These are phyloP conservation scores for Eremochloa ophiuroides DNA, from an alignment of 176 grass and related monocot genomes.

Conservation along the genomic window DNA sequence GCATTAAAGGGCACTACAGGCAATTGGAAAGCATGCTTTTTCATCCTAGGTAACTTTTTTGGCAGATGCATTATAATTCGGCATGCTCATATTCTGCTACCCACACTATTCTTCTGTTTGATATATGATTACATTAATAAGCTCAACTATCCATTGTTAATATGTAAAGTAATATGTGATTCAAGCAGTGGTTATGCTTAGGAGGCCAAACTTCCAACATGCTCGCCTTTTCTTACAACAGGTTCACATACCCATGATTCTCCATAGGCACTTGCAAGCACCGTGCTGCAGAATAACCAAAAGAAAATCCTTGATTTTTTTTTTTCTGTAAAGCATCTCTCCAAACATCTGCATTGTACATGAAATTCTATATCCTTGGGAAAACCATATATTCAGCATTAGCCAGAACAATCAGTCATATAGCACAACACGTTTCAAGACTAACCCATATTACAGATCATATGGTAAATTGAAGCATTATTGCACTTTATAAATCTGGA, in stretches of 20 bases:
- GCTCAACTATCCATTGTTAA: not conserved
- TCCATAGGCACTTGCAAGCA: not conserved
- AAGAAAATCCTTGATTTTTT: not conserved
- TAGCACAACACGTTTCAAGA: not conserved
- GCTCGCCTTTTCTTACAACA: not conserved
- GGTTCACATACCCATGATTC: not conserved
- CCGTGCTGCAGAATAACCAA: not conserved
- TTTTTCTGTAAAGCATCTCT: not conserved
- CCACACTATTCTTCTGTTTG: not conserved
- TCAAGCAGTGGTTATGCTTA: not conserved
- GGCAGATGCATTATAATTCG: not conserved
- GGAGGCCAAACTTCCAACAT: not conserved
- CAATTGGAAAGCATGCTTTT: slow-evolving; percentile 50
- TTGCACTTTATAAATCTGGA: slow-evolving; percentile 24
- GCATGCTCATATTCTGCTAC: not conserved
- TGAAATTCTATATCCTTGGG: not conserved
- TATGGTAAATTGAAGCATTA: not conserved
- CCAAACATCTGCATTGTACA: not conserved
- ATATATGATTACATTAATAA: not conserved
- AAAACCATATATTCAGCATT: slow-evolving; percentile 1
- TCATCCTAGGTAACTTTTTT: slow-evolving; percentile 46
- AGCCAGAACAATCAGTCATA: not conserved
- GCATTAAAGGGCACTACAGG: slow-evolving; percentile 45
- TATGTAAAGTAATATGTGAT: not conserved
- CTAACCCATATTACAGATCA: not conserved